Base-by-base conservation (phyloP, 306 rosid species). In the Quercus variabilis region DNA sequence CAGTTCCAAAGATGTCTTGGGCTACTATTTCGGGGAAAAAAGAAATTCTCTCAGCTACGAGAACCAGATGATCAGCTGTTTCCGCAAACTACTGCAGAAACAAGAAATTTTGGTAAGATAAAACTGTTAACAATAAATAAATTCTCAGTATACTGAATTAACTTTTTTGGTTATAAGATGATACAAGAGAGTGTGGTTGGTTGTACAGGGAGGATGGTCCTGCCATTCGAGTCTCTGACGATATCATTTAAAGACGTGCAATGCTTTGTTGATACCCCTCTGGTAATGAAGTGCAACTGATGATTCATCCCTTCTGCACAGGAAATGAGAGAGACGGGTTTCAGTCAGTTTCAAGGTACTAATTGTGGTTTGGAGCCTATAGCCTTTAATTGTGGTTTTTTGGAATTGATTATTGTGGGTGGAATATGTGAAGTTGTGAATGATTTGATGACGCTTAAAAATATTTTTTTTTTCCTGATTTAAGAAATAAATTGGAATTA, bases 241-340 rank as follows among this genome's bases (percentile, higher is more conserved):
- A 79, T 88, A 84, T 54, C 85, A 43, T 81, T 88, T 63, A 86
- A 88, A 73, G 91, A 88, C 71, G 88, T 88, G 80, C 89, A 84
- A 83, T 88, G 86, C 80, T 88, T 79, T 58, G 91, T 88, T 7
- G 91, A 88, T 49, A 79, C 33, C 52, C 89, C 91, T 83, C 88
- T 83, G 83, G 91, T 88, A 80, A 84, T 81, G 69, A 59, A 79
- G 64, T 9, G 17, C 78, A 28, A 65, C 73, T 21, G 51, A 60
- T 38, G 23, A 18, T 33, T 33, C n/a, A 65, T 59, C 79, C 35
- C 78, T 76, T 74, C 11, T 77, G 69, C 71, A 76, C 88, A 89
- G 98, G 93, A 91, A 84, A 89, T 91, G 97, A 92, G 74, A 79
- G 80, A 75, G 28, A 83, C 78, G 4, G 97, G 97, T 21, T 85